phyloP scores from a whole-genome alignment of 1,139 yeast genomes.

The Taphrina wiesneri region DNA sequence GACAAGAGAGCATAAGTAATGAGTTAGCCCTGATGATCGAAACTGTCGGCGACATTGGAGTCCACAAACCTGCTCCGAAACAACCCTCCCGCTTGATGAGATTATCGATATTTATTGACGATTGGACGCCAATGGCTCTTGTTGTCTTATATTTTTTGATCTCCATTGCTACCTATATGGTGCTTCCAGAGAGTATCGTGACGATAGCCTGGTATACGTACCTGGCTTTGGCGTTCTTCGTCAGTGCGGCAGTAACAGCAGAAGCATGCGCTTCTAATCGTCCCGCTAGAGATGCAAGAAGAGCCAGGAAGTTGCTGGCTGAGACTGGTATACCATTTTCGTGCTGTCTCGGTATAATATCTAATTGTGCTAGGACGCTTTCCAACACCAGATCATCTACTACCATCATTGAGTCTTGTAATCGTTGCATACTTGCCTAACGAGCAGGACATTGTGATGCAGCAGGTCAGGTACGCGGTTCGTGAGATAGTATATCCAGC shows the following conservation, averaged over 20 bases:
- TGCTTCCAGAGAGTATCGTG: slow-evolving; percentile 3
- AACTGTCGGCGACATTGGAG: too few species aligned
- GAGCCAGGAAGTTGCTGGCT: not conserved
- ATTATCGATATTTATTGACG: not conserved
- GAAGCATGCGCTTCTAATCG: slow-evolving; percentile 9
- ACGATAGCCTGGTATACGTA: slow-evolving; percentile 7
- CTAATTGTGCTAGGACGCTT: not conserved
- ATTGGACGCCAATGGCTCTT: not conserved
- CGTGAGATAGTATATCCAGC: slow-evolving; percentile 3
- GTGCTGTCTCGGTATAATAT: not conserved
- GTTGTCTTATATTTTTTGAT: not conserved
- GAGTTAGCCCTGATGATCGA: not conserved
- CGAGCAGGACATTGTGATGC: slow-evolving; percentile 16
- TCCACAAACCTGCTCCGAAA: too few species aligned
- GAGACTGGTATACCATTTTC: not conserved
- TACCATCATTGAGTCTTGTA: slow-evolving; percentile 1
- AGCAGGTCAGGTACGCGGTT: not conserved
- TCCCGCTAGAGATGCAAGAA: slow-evolving; percentile 5
- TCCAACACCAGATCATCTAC: slow-evolving; percentile 5
- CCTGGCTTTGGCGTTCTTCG: not conserved
- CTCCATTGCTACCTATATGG: slow-evolving; percentile 7
- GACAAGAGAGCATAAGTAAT: not conserved
- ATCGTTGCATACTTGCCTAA: slow-evolving; percentile 7
- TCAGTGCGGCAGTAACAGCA: slow-evolving; percentile 7
- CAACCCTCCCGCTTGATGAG: not conserved